Percentiles rank a stretch among this genome's conserved stretches.
phyloP scores from a whole-genome alignment of 2,329 filamentous ascomycete genomes.

The Aureobasidium sp. region DNA sequence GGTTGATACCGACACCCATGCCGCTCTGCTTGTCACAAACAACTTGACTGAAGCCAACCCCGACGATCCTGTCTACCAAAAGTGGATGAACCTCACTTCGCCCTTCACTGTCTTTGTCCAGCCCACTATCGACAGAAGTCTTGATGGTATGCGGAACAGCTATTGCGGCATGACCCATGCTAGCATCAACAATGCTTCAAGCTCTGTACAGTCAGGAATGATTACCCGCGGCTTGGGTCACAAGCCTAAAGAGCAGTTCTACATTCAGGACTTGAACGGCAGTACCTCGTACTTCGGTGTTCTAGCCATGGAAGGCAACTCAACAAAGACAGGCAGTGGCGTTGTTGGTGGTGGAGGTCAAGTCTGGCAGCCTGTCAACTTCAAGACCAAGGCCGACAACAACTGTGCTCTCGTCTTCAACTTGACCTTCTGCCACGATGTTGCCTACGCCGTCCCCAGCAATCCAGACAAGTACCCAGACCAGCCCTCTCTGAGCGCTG shows the following conservation, averaged over 20 bases:
- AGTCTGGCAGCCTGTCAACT: conserved; percentile 57
- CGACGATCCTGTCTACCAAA: conserved; percentile 39
- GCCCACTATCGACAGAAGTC: conserved; percentile 47
- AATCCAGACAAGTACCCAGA: conserved; percentile 58
- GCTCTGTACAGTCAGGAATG: conserved; percentile 47
- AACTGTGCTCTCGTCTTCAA: conserved; percentile 83
- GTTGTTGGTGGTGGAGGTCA: conserved; percentile 63
- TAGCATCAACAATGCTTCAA: conserved; percentile 29
- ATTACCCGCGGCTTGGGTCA: conserved; percentile 57
- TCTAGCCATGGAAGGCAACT: conserved; percentile 53
- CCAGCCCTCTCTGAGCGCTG: conserved; percentile 50
- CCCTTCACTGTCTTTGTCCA: conserved; percentile 69
- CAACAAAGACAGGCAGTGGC: conserved; percentile 44
- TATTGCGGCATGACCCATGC: conserved; percentile 68
- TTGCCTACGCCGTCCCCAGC: conserved; percentile 84
- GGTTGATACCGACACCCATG: conserved; percentile 74
- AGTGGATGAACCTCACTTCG: conserved; percentile 48
- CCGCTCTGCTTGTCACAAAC: conserved; percentile 69
- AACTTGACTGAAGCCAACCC: conserved; percentile 52
- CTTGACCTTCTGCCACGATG: conserved; percentile 78
- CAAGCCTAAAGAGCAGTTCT: conserved; percentile 79
- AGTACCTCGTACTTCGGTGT: conserved; percentile 66
- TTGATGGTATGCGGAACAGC: conserved; percentile 66
- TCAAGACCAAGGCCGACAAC: conserved; percentile 42
- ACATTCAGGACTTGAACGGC: conserved; percentile 63